These are phyloP conservation scores for Schwanniomyces etchellsii DNA, from an alignment of 1,139 yeast genomes.

Conservation along the genomic window DNA sequence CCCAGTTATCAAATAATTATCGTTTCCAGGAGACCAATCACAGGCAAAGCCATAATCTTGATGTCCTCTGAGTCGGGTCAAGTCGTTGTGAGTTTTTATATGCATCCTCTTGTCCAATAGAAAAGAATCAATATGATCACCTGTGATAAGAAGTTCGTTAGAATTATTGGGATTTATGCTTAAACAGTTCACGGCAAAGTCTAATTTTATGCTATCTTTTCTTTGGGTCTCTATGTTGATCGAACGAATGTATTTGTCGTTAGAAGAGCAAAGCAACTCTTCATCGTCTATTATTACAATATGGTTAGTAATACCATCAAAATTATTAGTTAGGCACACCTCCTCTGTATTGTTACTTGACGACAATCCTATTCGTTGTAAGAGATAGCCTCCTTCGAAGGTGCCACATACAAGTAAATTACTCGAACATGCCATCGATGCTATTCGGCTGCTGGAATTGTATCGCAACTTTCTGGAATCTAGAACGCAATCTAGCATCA, in stretches of 20 bases:
- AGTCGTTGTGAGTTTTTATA: constrained; percentile 9
- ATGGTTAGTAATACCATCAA: constrained; percentile 55
- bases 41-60: constrained; percentile 55
- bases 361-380: constrained; percentile 26
- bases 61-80: constrained; percentile 35
- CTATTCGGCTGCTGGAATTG: constrained; percentile 36
- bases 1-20: constrained; percentile 46
- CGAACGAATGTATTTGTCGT: constrained; percentile 39
- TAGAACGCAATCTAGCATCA: constrained; percentile 30
- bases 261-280: constrained; percentile 38
- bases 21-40: constrained; percentile 48
- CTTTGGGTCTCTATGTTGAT: constrained; percentile 27
- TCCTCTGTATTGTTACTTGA: constrained; percentile 19
- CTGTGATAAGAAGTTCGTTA: constrained; percentile 41
- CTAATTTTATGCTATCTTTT: constrained; percentile 10
- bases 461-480: constrained; percentile 29
- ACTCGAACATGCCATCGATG: constrained; percentile 43
- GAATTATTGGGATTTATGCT: constrained; percentile 31
- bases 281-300: constrained; percentile 27
- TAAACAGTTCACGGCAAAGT: constrained; percentile 49
- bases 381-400: constrained; percentile 46
- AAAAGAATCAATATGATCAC: constrained; percentile 41
- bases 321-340: constrained; percentile 34
- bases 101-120: constrained; percentile 39
- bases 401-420: constrained; percentile 49